These are phyloP conservation scores for Boletus mariae DNA, from an alignment of 1,284 basidiomycete genomes.

Conservation along the genomic window DNA sequence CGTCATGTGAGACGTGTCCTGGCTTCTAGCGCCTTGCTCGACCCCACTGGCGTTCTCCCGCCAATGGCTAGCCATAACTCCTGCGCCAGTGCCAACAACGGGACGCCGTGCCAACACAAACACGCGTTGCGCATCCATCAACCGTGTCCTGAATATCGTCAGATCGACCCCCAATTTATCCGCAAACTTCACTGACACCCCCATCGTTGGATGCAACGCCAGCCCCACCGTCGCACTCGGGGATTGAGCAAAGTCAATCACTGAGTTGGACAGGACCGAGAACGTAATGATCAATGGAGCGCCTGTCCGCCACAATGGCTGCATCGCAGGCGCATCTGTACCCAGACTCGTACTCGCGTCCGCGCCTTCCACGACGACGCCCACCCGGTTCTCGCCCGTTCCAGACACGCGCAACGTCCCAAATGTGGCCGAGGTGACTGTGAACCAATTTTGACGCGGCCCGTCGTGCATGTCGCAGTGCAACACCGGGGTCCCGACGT, in stretches of 20 bases:
- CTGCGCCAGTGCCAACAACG: not conserved
- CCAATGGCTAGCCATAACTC: slow-evolving; percentile 5
- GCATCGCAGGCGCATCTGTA: not conserved
- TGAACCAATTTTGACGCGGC: slow-evolving; percentile 32
- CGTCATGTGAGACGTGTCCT: not conserved
- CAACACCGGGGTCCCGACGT: slow-evolving; percentile 35
- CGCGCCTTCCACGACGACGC: slow-evolving; percentile 31
- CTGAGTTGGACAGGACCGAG: slow-evolving; percentile 31
- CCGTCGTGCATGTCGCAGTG: slow-evolving; percentile 32
- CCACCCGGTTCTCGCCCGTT: slow-evolving; percentile 17
- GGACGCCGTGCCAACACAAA: slow-evolving; percentile 27
- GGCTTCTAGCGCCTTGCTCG: not conserved
- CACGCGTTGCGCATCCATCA: slow-evolving; percentile 32
- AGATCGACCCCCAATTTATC: slow-evolving; percentile 25
- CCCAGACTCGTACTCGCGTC: not conserved
- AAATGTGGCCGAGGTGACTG: slow-evolving; percentile 35
- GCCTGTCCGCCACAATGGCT: slow-evolving; percentile 23
- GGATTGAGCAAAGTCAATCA: slow-evolving; percentile 23
- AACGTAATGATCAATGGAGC: slow-evolving; percentile 22
- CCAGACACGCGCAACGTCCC: slow-evolving; percentile 32
- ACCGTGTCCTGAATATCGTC: slow-evolving; percentile 29
- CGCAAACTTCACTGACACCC: slow-evolving; percentile 3
- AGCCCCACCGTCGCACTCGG: slow-evolving; percentile 26
- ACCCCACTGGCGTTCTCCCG: not conserved
- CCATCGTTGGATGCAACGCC: slow-evolving; percentile 25